Base-by-base conservation (phyloP, 768 basidiomycete genomes). In the Russula abietina region DNA sequence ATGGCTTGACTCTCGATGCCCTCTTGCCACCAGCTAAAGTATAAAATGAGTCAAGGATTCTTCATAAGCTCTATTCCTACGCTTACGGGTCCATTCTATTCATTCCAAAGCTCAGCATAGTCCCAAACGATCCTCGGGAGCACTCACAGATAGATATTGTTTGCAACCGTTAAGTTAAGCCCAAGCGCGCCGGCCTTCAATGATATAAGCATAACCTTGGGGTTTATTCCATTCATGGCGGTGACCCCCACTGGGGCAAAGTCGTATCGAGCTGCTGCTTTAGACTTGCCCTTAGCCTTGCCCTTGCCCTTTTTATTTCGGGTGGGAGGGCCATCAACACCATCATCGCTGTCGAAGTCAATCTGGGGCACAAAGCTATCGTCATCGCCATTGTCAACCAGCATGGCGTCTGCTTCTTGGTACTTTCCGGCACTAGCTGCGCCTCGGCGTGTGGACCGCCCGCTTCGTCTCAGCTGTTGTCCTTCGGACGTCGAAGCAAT, bases 1-100 rank as follows among this genome's bases (percentile, higher is more conserved):
- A 91, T 86, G 2, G 90, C 89, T 70, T 93, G 89, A 67, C 85
- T 86, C 73, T 92, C 90, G 39, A 92, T 92, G 2, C 89, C 88
- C 69, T 91, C 89, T 79, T 87, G 88, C 88, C 88, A 89, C 86
- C 88, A 89, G n/a, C 87, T 89, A 62, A 45, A 62, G 9, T 36
- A 45, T 55, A 46, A 38, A 32, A 60, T 58, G 19, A 67, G 49
- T 6, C 10, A 19, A 10, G 14, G 7, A 24, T 33, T 32, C 41
- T 30, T 10, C 22, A 24, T 24, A n/a, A 24, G n/a, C 41, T n/a
- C n/a, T 1, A 14, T n/a, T 48, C 32, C 46, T 24, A 52, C 51
- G 81, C 87, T 78, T 69, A 91, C 87, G 89, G 89, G 70, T 91
- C 89, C 89, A 91, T 91, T 39, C 88, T 89, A 65, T 33, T 53